Conservation (phyloP, 805 yeast species). For the Teunomyces panamensis region DNA sequence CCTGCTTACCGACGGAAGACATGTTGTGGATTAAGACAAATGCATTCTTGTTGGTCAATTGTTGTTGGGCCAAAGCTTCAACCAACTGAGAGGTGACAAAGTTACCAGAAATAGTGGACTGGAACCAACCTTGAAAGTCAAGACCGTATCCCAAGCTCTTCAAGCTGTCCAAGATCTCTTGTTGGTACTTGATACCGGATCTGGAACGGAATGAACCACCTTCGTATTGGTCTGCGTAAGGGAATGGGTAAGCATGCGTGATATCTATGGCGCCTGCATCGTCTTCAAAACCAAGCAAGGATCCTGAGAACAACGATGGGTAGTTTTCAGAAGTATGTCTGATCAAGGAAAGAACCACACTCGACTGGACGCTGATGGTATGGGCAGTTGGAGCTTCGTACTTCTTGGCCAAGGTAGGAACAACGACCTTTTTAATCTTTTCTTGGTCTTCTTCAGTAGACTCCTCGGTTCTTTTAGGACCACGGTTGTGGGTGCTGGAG, state of each 20-base stretch:
- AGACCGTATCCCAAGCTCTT: constrained; percentile 62
- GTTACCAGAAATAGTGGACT: constrained; percentile 66
- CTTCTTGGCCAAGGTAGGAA: constrained; percentile 12
- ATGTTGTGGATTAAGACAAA: constrained; percentile 67
- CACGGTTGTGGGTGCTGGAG: not conserved
- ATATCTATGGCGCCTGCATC: constrained; percentile 47
- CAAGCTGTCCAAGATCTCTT: constrained; percentile 60
- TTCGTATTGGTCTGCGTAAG: constrained; percentile 61
- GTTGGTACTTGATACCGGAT: constrained; percentile 65
- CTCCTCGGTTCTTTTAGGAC: constrained; percentile 2
- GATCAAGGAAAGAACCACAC: constrained; percentile 56
- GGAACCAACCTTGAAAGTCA: constrained; percentile 80
- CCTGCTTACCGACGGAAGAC: constrained; percentile 61
- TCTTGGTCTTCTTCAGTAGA: constrained; percentile 1
- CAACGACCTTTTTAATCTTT: not conserved
- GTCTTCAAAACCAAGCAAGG: constrained; percentile 71
- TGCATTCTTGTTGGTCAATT: constrained; percentile 53
- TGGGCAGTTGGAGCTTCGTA: constrained; percentile 36
- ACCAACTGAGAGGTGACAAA: constrained; percentile 63
- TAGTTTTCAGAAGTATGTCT: constrained; percentile 64
- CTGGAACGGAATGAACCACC: constrained; percentile 59
- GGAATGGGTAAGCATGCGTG: constrained; percentile 68
- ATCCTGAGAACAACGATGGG: constrained; percentile 65
- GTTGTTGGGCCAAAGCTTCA: constrained; percentile 67
- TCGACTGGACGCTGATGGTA: constrained; percentile 46